These are phyloP conservation scores for Fusarium bulbicola DNA, from an alignment of 2,329 filamentous ascomycete species.

Conservation along the genomic window DNA sequence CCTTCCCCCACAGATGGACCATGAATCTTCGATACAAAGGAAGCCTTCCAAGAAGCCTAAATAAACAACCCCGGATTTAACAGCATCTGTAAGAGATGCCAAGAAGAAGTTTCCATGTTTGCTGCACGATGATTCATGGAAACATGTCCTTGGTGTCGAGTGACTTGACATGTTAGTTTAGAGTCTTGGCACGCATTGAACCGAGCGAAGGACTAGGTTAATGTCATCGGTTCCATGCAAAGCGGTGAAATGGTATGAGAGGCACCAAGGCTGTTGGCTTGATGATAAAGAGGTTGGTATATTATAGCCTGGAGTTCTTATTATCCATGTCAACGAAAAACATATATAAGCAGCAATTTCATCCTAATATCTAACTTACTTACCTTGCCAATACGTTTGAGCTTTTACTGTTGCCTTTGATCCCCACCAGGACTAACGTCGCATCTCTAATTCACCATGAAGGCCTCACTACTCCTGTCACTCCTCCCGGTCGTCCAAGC, in stretches of 20 bases:
- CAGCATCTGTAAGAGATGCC: background rate
- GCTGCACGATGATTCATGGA: background rate
- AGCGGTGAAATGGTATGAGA: background rate
- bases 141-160: background rate
- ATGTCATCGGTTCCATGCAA: background rate
- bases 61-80: background rate
- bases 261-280: fast-evolving
- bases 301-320: fast-evolving
- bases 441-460: constrained; percentile 20
- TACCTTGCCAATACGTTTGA: too few species aligned
- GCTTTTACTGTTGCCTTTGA: background rate
- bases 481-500: constrained; percentile 34
- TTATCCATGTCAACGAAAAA: background rate
- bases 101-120: background rate
- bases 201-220: background rate
- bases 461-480: constrained; percentile 30
- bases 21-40: background rate
- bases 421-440: fast-evolving
- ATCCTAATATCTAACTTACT: too few species aligned
- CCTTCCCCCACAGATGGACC: background rate
- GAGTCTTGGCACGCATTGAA: background rate
- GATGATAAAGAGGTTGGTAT: background rate
- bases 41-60: background rate
- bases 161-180: background rate
- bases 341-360: background rate